Conservation (phyloP, 768 basidiomycete species). For the Macrocybe gigantea region DNA sequence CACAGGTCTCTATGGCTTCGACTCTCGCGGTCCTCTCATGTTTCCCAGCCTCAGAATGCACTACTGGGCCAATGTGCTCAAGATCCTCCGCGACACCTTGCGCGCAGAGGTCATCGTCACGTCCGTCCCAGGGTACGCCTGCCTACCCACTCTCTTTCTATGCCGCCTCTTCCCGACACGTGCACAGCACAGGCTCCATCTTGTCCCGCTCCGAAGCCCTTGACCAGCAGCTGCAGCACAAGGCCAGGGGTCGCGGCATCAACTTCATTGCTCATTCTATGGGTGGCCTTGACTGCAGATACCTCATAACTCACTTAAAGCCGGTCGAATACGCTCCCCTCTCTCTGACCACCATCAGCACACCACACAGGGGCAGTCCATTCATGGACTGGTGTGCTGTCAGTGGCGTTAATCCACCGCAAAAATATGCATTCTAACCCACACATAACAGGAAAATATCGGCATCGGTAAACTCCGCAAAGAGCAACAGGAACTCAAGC, state of each 20-base stretch:
- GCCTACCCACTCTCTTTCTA: not conserved
- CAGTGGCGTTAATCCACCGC: constrained; percentile 20
- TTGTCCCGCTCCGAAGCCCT: constrained; percentile 72
- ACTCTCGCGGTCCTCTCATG: constrained; percentile 76
- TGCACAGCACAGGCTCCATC: constrained; percentile 80
- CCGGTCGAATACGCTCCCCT: constrained; percentile 81
- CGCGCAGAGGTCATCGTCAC: constrained; percentile 96
- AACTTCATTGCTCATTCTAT: constrained; percentile 97
- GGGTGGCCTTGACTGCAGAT: constrained; percentile 94
- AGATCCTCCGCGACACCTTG: constrained; percentile 70
- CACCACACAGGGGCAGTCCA: constrained; percentile 93
- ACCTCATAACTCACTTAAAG: constrained; percentile 82
- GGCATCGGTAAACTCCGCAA: constrained; percentile 73
- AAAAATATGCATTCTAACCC: not conserved
- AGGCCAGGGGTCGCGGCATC: constrained; percentile 68
- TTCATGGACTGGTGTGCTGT: constrained; percentile 99
- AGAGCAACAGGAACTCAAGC: constrained; percentile 28
- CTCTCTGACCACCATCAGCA: constrained; percentile 84
- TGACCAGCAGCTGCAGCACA: constrained; percentile 62
- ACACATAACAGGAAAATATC: constrained; percentile 64
- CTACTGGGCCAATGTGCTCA: constrained; percentile 90
- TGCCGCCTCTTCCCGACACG: not conserved
- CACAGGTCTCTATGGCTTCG: constrained; percentile 90
- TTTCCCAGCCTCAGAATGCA: constrained; percentile 84
- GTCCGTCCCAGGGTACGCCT: constrained; percentile 80